phyloP scores from a whole-genome alignment of 1,139 yeast species.

The Sugiyamaella sp. region DNA sequence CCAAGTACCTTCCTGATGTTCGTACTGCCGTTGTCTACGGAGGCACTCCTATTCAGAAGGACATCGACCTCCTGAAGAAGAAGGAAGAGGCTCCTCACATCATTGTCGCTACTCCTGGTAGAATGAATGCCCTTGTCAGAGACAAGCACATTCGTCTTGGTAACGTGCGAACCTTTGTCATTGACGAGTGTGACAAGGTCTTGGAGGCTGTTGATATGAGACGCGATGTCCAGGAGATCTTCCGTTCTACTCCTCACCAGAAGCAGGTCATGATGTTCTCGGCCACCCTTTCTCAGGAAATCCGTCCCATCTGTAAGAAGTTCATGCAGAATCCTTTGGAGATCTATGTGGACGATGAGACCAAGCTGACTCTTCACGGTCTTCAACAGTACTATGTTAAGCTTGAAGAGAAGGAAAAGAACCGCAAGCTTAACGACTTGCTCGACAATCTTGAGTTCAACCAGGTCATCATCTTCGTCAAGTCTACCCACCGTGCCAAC shows the following conservation, averaged over 20 bases:
- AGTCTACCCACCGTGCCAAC: conserved; percentile 88
- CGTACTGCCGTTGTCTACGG: conserved; percentile 97
- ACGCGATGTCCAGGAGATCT: conserved; percentile 97
- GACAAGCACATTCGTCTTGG: conserved; percentile 86
- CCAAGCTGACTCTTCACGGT: conserved; percentile 96
- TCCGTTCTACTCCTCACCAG: conserved; percentile 97
- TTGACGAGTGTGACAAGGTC: conserved; percentile 98
- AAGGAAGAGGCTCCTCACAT: conserved; percentile 96
- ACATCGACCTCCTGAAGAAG: conserved; percentile 84
- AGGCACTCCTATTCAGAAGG: conserved; percentile 87
- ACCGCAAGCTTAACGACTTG: conserved; percentile 88
- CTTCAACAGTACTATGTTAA: conserved; percentile 95
- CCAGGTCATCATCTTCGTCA: conserved; percentile 96
- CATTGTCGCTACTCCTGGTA: conserved; percentile 98
- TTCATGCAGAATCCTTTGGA: conserved; percentile 98
- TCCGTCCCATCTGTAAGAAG: conserved; percentile 95
- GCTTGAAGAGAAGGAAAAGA: conserved; percentile 88
- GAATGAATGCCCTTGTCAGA: conserved; percentile 90
- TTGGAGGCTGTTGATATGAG: conserved; percentile 89
- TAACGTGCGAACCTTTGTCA: conserved; percentile 91
- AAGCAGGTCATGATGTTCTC: conserved; percentile 99
- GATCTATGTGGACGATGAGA: conserved; percentile 96
- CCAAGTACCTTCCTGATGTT: conserved; percentile 98
- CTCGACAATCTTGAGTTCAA: conserved; percentile 94
- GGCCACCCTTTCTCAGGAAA: conserved; percentile 92